Conservation (phyloP, 768 basidiomycete species). For the Vararia minispora region DNA sequence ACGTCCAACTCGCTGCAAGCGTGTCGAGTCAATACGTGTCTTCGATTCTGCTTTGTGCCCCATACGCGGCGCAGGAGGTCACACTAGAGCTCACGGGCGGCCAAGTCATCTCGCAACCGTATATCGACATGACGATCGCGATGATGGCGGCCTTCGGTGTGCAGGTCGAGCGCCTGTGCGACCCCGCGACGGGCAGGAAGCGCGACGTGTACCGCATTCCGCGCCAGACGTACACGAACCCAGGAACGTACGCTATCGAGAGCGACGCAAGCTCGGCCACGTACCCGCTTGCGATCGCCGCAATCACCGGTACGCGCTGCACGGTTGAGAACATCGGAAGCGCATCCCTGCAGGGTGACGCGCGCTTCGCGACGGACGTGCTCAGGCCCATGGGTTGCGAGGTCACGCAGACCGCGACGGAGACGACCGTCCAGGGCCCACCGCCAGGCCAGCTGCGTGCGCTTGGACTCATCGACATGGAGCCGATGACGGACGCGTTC, state of each 20-base stretch:
- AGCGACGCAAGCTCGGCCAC: conserved; percentile 93
- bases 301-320: conserved; percentile 93
- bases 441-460: conserved; percentile 71
- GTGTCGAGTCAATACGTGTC: conserved; percentile 98
- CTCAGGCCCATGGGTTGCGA: conserved; percentile 91
- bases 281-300: conserved; percentile 94
- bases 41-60: conserved; percentile 92
- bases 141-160: conserved; percentile 96
- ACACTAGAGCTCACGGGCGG: conserved; percentile 87
- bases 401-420: conserved; percentile 77
- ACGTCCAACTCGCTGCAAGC: conserved; percentile 80
- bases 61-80: conserved; percentile 78
- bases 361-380: conserved; percentile 87
- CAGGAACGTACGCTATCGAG: conserved; percentile 79
- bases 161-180: conserved; percentile 53
- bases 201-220: conserved; percentile 87
- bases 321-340: conserved; percentile 90
- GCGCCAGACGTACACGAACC: conserved; percentile 65
- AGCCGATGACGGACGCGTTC: conserved; percentile 99
- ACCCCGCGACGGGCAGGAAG: conserved; percentile 43
- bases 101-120: conserved; percentile 95
- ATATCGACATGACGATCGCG: conserved; percentile 98
- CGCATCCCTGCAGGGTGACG: conserved; percentile 91
- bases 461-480: conserved; percentile 89
- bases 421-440: conserved; percentile 90